Conservation (phyloP, 768 basidiomycete species). For the Peribolospora kevripleyi region DNA sequence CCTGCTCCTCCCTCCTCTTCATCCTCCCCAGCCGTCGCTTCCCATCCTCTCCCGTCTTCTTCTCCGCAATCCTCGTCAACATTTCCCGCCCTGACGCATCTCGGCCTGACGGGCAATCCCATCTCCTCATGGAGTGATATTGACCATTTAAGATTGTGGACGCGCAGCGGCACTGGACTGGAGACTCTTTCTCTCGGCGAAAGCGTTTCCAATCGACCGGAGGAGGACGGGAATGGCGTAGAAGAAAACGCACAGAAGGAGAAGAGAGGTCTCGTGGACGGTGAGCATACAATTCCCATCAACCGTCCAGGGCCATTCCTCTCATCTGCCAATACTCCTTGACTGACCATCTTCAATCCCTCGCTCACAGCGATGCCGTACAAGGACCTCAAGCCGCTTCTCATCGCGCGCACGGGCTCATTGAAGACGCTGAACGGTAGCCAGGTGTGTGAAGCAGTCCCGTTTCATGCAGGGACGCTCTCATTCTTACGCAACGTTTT, state of each 20-base stretch:
- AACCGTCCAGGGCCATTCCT: too few relatives aligned
- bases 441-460: conserved; percentile 27
- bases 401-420: conserved; percentile 42
- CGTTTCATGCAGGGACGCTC: background rate
- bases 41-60: conserved; percentile 16
- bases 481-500: too few relatives aligned
- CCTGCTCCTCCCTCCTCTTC: background rate
- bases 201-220: background rate
- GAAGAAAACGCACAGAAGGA: too few relatives aligned
- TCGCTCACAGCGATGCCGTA: conserved; percentile 17
- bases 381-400: conserved; percentile 30
- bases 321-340: background rate
- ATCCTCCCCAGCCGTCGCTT: background rate
- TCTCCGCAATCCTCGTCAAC: conserved; percentile 15
- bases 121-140: conserved; percentile 37
- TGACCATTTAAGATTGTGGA: conserved; percentile 39
- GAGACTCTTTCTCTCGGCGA: background rate
- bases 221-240: too few relatives aligned
- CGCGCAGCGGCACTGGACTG: conserved; percentile 17
- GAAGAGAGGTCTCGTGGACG: too few relatives aligned
- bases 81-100: conserved; percentile 27
- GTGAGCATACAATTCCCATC: too few relatives aligned
- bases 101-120: conserved; percentile 40
- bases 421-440: conserved; percentile 37
- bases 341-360: background rate